Percentiles rank a stretch among this genome's conserved stretches.
phyloP scores from a whole-genome alignment of 495 filamentous ascomycete genomes.

The Trichocladium antarcticum region DNA sequence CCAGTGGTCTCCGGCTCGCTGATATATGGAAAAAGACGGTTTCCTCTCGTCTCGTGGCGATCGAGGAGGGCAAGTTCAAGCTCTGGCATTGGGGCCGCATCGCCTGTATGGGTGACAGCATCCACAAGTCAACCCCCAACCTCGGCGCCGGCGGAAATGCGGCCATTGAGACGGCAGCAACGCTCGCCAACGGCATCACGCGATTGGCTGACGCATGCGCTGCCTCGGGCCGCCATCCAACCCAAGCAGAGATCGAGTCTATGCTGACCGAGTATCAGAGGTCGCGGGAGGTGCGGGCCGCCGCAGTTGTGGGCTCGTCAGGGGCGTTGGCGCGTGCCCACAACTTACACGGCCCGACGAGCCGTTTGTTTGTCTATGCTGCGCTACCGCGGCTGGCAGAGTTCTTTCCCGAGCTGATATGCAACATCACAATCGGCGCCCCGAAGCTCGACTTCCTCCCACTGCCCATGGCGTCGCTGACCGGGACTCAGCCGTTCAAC shows the following conservation, averaged over 20 bases:
- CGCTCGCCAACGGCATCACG: constrained; percentile 13
- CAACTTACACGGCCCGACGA: background rate
- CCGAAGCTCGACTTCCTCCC: constrained; percentile 12
- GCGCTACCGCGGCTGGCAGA: constrained; percentile 4
- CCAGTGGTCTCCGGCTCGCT: constrained; percentile 16
- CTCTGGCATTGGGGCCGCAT: constrained; percentile 38
- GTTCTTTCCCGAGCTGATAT: background rate
- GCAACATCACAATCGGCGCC: constrained; percentile 5
- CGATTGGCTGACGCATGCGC: constrained; percentile 1
- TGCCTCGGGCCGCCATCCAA: background rate
- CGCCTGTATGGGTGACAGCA: constrained; percentile 42
- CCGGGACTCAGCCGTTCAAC: constrained; percentile 12
- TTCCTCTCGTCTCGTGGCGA: constrained; percentile 14
- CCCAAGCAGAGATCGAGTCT: background rate
- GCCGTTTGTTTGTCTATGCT: background rate
- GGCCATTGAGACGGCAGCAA: constrained; percentile 18
- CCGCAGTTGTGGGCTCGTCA: background rate
- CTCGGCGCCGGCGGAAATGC: constrained; percentile 21
- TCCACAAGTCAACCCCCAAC: constrained; percentile 36
- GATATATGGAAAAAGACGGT: constrained; percentile 24
- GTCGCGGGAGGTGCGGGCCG: constrained; percentile 1
- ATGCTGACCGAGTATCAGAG: constrained; percentile 7
- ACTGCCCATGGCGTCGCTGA: constrained; percentile 10
- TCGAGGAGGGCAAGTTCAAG: constrained; percentile 35
- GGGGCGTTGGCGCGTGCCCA: constrained; percentile 1